These are phyloP conservation scores for Coemansia sp. DNA, from an alignment of 192 early-diverging fungal genomes.

Conservation along the genomic window DNA sequence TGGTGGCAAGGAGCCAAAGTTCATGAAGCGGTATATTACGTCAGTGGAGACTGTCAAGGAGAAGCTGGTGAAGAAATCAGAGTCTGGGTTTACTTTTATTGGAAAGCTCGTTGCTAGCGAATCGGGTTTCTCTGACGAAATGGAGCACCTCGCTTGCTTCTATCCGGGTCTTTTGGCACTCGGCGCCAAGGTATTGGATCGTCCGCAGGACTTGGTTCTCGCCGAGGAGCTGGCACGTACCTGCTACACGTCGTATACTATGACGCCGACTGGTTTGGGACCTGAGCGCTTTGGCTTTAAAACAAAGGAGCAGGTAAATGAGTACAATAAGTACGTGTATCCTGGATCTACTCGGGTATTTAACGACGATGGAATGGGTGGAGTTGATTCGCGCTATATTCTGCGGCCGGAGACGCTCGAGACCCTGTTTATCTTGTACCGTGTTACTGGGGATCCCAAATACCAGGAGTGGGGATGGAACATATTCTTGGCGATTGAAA, in stretches of 20 bases:
- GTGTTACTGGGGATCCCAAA: slow-evolving; percentile 78
- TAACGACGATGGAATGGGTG: slow-evolving; percentile 10
- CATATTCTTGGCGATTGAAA: slow-evolving; percentile 86
- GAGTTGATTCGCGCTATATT: slow-evolving; percentile 50
- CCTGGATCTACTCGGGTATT: neutral
- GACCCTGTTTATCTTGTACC: slow-evolving; percentile 80
- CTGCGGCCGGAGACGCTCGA: slow-evolving; percentile 91
- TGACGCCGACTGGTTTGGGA: slow-evolving; percentile 76
- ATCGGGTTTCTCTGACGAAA: slow-evolving; percentile 59
- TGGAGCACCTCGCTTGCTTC: slow-evolving; percentile 97
- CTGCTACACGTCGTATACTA: slow-evolving; percentile 80
- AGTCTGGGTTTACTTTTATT: slow-evolving; percentile 14
- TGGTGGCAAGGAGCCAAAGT: slow-evolving; percentile 61
- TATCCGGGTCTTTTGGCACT: slow-evolving; percentile 82
- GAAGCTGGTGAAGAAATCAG: slow-evolving; percentile 22
- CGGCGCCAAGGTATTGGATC: slow-evolving; percentile 59
- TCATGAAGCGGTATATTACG: slow-evolving; percentile 68
- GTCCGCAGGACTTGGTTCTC: slow-evolving; percentile 66
- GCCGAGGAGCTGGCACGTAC: slow-evolving; percentile 77
- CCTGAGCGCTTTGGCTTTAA: slow-evolving; percentile 67
- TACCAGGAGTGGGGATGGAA: slow-evolving; percentile 83
- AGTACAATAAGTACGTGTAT: neutral
- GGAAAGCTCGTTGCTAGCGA: slow-evolving; percentile 14
- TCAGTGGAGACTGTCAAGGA: slow-evolving; percentile 67
- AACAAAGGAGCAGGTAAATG: neutral